Conservation (phyloP, 2,329 filamentous ascomycete genomes). For the Trichoderma aggressivum region DNA sequence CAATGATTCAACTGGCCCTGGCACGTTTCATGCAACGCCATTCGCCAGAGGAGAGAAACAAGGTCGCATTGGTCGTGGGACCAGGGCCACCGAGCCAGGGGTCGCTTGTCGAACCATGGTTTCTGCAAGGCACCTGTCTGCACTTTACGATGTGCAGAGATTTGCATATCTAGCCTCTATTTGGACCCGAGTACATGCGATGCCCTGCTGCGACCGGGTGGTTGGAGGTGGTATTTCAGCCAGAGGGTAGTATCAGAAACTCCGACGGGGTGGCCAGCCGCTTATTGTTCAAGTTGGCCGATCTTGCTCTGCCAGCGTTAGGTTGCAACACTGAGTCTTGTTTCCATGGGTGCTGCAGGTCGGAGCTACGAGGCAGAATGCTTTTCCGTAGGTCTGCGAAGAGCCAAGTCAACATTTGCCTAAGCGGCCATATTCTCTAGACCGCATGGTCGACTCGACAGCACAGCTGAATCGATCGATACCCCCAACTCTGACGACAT, state of each 20-base stretch:
- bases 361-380: not conserved
- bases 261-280: not conserved
- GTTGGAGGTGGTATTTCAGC: not conserved
- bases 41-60: not conserved
- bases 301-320: not conserved
- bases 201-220: not conserved
- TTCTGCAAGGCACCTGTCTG: slow-evolving; percentile 16
- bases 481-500: not conserved
- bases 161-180: not conserved
- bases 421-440: not conserved
- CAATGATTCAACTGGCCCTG: not conserved
- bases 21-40: not conserved
- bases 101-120: slow-evolving; percentile 6
- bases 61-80: slow-evolving; percentile 10
- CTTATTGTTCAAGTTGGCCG: not conserved
- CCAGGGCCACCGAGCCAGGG: not conserved
- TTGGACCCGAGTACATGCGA: not conserved
- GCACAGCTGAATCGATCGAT: not conserved
- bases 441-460: not conserved
- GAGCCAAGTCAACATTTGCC: not conserved
- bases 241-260: not conserved
- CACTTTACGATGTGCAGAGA: slow-evolving; percentile 8
- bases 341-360: not conserved
- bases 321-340: not conserved
- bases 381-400: not conserved